These are phyloP conservation scores for Agrostemma githago DNA, from an alignment of 148 eudicot species.

Conservation along the genomic window DNA sequence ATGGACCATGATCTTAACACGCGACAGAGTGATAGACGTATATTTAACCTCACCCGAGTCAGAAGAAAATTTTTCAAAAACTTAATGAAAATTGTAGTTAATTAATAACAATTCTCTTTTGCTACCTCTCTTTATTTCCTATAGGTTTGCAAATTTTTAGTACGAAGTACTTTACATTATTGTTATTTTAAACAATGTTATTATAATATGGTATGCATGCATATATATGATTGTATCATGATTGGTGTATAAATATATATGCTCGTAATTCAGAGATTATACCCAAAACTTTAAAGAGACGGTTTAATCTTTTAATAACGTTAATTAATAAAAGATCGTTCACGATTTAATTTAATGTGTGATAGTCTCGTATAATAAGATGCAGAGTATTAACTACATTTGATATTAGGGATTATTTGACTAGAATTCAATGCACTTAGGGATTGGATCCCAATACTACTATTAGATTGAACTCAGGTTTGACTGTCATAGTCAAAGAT, in stretches of 20 bases:
- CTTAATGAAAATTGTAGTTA: too few species aligned
- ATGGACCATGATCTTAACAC: neutral
- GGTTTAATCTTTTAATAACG: too few species aligned
- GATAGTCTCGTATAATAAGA: too few species aligned
- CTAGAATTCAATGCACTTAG: constrained; percentile 9
- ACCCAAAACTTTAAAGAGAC: neutral
- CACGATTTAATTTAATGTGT: too few species aligned
- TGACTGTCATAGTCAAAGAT: constrained; percentile 23
- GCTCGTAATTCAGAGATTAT: neutral
- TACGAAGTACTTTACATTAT: neutral
- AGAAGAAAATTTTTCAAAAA: neutral
- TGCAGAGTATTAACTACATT: too few species aligned
- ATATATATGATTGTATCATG: constrained; percentile 14
- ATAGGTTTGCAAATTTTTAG: neutral
- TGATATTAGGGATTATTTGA: neutral
- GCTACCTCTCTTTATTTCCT: neutral
- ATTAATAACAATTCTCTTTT: neutral
- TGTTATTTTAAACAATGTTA: neutral
- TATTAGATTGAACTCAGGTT: neutral
- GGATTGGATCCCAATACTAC: constrained; percentile 11
- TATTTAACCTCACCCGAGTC: too few species aligned
- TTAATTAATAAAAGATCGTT: too few species aligned
- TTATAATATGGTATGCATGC: neutral
- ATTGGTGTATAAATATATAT: constrained; percentile 6
- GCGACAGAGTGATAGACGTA: too few species aligned